phyloP scores from a whole-genome alignment of 495 filamentous ascomycete genomes.

The Xylaria cubensis region DNA sequence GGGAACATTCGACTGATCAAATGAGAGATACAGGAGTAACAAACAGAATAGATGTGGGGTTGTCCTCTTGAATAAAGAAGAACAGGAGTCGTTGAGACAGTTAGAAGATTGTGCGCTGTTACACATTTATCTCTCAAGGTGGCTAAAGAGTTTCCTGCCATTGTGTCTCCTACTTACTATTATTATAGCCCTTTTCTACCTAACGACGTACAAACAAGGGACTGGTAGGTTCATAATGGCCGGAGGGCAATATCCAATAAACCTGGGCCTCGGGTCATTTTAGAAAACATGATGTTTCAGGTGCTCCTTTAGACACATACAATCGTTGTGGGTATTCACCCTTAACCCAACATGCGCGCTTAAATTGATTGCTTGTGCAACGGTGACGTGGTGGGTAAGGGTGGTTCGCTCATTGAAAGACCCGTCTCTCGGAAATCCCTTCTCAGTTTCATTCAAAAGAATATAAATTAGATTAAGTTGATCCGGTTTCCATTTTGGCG shows the following conservation, averaged over 20 bases:
- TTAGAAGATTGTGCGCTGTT: background rate
- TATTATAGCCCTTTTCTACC: no score
- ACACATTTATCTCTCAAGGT: background rate
- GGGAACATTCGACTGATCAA: no score
- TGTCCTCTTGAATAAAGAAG: background rate
- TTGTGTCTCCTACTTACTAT: no score
- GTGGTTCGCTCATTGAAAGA: background rate
- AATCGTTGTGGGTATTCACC: no score
- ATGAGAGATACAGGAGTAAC: no score
- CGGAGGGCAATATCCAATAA: no score
- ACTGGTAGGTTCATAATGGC: no score
- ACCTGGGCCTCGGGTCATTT: no score
- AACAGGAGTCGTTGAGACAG: background rate
- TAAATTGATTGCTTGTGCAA: background rate
- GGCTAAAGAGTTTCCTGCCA: background rate
- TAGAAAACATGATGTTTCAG: no score
- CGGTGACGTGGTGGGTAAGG: background rate
- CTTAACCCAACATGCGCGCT: background rate
- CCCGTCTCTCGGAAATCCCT: background rate
- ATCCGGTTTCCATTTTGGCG: background rate
- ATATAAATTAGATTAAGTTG: background rate
- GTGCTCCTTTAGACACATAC: background rate
- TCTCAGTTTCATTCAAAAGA: background rate
- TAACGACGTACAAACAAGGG: no score
- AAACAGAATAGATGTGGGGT: no score